Conservation (phyloP, 1,139 yeast genomes). For the Scheffersomyces lignicola region DNA sequence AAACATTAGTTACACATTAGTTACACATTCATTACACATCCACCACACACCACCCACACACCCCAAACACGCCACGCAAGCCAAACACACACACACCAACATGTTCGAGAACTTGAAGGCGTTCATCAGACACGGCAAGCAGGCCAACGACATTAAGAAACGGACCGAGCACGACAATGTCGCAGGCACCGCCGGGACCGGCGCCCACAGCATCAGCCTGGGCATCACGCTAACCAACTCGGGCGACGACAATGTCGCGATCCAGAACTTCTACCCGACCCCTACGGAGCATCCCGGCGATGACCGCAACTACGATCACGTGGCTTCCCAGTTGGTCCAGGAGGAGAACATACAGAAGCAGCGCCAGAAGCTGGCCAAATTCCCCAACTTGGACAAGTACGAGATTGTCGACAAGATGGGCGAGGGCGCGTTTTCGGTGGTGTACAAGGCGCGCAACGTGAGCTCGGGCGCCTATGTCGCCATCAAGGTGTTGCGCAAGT, state of each 20-base stretch:
- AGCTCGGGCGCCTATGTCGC: constrained; percentile 63
- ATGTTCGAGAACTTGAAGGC: constrained; percentile 69
- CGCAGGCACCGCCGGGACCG: constrained; percentile 7
- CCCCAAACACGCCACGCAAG: no score
- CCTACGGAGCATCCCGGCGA: constrained; percentile 3
- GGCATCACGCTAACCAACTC: constrained; percentile 1
- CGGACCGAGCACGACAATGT: constrained; percentile 12
- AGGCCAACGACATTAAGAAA: constrained; percentile 52
- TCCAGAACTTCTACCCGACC: constrained; percentile 4
- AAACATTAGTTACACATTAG: no score
- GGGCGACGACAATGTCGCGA: background rate
- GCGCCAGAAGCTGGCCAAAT: constrained; percentile 36
- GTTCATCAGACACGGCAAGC: constrained; percentile 81
- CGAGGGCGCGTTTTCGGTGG: constrained; percentile 93
- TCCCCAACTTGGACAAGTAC: constrained; percentile 50
- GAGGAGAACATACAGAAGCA: constrained; percentile 51
- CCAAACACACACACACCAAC: constrained; percentile 2
- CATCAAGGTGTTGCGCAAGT: constrained; percentile 54
- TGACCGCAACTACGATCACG: constrained; percentile 36
- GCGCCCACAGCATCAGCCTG: constrained; percentile 10
- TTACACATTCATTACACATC: no score
- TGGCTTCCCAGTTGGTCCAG: constrained; percentile 62
- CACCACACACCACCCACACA: constrained; percentile 4
- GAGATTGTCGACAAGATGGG: constrained; percentile 69
- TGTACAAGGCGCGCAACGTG: constrained; percentile 64